Percentiles rank a stretch among this genome's conserved stretches.
These are phyloP conservation scores for Aspergillus mulundensis DNA, from an alignment of 495 filamentous ascomycete genomes.

Conservation along the genomic window DNA sequence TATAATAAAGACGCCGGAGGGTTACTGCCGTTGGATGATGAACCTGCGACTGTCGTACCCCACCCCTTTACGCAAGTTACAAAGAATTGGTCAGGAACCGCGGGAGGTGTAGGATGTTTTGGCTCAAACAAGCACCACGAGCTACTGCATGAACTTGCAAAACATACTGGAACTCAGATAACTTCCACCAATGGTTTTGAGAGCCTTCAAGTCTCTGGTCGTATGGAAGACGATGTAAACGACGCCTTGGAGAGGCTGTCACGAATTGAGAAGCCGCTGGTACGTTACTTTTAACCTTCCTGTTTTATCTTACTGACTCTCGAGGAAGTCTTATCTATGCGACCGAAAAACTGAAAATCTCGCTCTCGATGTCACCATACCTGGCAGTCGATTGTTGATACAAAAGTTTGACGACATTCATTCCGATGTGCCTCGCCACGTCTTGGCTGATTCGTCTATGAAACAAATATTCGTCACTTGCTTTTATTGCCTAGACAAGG, in stretches of 20 bases:
- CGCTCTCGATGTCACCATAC: not conserved
- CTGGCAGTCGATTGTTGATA: no score
- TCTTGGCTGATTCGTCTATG: slow-evolving; percentile 17
- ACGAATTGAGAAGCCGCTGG: slow-evolving; percentile 52
- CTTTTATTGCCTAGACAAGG: slow-evolving; percentile 13
- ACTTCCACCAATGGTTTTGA: slow-evolving; percentile 13
- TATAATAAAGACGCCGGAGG: slow-evolving; percentile 1
- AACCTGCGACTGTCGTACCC: slow-evolving; percentile 12
- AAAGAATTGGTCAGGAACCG: slow-evolving; percentile 18
- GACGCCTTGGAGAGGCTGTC: slow-evolving; percentile 64
- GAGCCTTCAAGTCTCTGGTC: slow-evolving; percentile 23
- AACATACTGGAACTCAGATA: slow-evolving; percentile 21
- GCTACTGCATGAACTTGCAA: slow-evolving; percentile 14
- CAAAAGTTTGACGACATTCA: no score
- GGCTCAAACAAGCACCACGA: slow-evolving; percentile 6
- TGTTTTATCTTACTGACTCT: not conserved
- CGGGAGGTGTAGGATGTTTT: slow-evolving; percentile 20
- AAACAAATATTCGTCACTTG: slow-evolving; percentile 21
- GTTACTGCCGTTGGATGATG: slow-evolving; percentile 15
- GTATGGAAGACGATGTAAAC: slow-evolving; percentile 53
- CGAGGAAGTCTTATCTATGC: slow-evolving; percentile 9
- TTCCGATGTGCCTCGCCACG: slow-evolving; percentile 6
- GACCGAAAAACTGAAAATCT: slow-evolving; percentile 13
- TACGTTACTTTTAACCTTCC: slow-evolving; percentile 4
- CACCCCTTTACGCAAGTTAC: slow-evolving; percentile 3